phyloP scores from a whole-genome alignment of 352 stramenopile species.

The Lagenidium giganteum region DNA sequence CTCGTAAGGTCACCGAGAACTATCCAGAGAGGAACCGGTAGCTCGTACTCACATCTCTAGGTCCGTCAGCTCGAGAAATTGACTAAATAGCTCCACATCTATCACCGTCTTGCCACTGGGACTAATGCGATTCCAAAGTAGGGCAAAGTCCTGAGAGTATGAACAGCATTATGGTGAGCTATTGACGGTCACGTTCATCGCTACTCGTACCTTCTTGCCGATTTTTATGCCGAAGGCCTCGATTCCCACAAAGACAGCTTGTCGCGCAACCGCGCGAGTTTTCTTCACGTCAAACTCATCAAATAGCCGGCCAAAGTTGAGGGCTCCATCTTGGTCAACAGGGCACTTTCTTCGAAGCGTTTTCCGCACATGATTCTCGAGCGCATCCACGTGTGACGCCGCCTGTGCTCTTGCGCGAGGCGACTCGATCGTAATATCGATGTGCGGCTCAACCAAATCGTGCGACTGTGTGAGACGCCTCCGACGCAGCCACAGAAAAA shows the following conservation, averaged over 20 bases:
- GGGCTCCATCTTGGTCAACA: slow-evolving; percentile 62
- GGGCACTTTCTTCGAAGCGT: slow-evolving; percentile 68
- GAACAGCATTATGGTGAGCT: too few relatives aligned
- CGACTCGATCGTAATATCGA: slow-evolving; percentile 29
- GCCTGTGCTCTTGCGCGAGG: slow-evolving; percentile 34
- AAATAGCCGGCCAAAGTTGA: slow-evolving; percentile 73
- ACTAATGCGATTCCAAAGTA: slow-evolving; percentile 74
- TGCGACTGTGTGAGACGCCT: slow-evolving; percentile 26
- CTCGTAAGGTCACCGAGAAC: not conserved
- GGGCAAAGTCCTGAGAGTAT: slow-evolving; percentile 39
- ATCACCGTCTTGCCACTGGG: slow-evolving; percentile 49
- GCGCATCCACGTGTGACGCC: slow-evolving; percentile 50
- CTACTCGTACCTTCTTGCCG: slow-evolving; percentile 47
- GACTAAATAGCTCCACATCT: slow-evolving; percentile 40
- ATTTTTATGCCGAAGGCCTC: slow-evolving; percentile 75
- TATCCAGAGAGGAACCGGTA: not conserved
- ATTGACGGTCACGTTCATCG: not conserved
- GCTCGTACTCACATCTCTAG: slow-evolving; percentile 67
- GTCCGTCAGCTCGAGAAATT: slow-evolving; percentile 75
- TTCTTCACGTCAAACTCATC: slow-evolving; percentile 79
- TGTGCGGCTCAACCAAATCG: slow-evolving; percentile 48
- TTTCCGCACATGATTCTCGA: slow-evolving; percentile 66
- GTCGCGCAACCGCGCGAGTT: slow-evolving; percentile 32
- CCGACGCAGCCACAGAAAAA: slow-evolving; percentile 65
- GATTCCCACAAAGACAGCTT: slow-evolving; percentile 39